Evolutionary conservation across 2,329 filamentous ascomycete species (phyloP).

Genomic region (Cordyceps fumosorosea): DNA sequence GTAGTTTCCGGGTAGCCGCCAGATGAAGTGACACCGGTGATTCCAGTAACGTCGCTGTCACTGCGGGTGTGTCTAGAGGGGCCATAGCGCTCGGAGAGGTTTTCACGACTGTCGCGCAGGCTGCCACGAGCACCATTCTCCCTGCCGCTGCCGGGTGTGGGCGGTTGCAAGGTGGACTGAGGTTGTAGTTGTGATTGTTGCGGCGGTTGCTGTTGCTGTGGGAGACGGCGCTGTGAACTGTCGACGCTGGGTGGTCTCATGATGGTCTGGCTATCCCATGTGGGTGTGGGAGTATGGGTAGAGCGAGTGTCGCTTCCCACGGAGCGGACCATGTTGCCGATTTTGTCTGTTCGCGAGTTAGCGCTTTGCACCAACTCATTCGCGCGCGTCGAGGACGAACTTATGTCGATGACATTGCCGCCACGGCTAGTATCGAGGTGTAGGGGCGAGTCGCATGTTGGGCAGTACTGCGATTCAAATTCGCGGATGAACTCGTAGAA

Average conservation of each 20-base stretch:
- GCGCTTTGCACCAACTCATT: conserved; percentile 20
- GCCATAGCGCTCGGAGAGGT: conserved; percentile 38
- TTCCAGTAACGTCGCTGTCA: conserved; percentile 70
- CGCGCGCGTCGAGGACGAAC: conserved; percentile 39
- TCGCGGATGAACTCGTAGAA: conserved; percentile 98
- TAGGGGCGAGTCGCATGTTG: conserved; percentile 84
- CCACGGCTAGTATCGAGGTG: conserved; percentile 88
- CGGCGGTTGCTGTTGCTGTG: conserved; percentile 30
- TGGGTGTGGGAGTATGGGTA: conserved; percentile 50
- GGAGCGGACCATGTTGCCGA: conserved; percentile 86
- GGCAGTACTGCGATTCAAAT: conserved; percentile 88
- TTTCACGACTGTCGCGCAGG: conserved; percentile 45
- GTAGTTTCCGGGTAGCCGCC: conserved; percentile 73
- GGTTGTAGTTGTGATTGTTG: conserved; percentile 28
- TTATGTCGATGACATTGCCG: conserved; percentile 86
- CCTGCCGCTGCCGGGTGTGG: conserved; percentile 20
- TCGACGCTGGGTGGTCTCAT: conserved; percentile 47
- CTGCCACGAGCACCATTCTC: conserved; percentile 34
- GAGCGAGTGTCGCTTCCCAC: conserved; percentile 59
- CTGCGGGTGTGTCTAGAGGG: conserved; percentile 60
- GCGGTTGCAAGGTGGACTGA: conserved; percentile 12
- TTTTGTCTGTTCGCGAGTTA: conserved; percentile 62
- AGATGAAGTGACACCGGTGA: conserved; percentile 57
- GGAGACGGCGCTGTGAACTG: conserved; percentile 31
- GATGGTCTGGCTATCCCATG: conserved; percentile 58